Conservation (phyloP, 2,329 filamentous ascomycete species). For the Cladobotryum mycophilum region DNA sequence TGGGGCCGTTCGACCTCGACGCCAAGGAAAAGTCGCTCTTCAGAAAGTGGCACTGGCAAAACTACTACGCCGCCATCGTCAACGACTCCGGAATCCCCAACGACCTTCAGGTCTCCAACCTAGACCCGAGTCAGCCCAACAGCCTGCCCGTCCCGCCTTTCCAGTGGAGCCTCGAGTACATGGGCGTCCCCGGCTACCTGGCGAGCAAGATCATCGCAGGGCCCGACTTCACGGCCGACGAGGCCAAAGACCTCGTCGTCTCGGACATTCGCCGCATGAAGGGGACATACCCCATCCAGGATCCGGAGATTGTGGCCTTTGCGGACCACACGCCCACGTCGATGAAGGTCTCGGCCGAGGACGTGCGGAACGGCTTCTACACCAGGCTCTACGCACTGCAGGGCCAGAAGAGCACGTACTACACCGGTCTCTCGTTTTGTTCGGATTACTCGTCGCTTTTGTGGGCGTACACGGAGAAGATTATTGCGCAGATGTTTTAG, state of each 20-base stretch:
- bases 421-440: conserved; percentile 22
- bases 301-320: conserved; percentile 24
- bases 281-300: not conserved
- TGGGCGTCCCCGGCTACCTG: conserved; percentile 7
- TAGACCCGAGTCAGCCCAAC: conserved; percentile 10
- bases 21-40: conserved; percentile 26
- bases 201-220: conserved; percentile 10
- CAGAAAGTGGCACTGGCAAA: conserved; percentile 25
- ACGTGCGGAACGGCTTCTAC: conserved; percentile 28
- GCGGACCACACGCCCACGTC: conserved; percentile 24
- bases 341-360: conserved; percentile 20
- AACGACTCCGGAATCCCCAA: conserved; percentile 21
- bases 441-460: conserved; percentile 21
- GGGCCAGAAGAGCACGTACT: conserved; percentile 30
- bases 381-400: conserved; percentile 27
- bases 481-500: conserved; percentile 5
- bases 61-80: conserved; percentile 27
- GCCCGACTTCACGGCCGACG: conserved; percentile 9
- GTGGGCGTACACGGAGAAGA: conserved; percentile 19
- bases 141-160: conserved; percentile 13
- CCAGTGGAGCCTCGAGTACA: conserved; percentile 6
- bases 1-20: conserved; percentile 27
- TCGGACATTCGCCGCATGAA: conserved; percentile 7
- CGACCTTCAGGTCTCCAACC: conserved; percentile 14
- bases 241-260: conserved; percentile 14